A percentile compares a stretch with the other conserved stretches of the same genome.
These are phyloP conservation scores for Jaltomata sinuosa DNA, from an alignment of 257 asterid species.

Conservation along the genomic window DNA sequence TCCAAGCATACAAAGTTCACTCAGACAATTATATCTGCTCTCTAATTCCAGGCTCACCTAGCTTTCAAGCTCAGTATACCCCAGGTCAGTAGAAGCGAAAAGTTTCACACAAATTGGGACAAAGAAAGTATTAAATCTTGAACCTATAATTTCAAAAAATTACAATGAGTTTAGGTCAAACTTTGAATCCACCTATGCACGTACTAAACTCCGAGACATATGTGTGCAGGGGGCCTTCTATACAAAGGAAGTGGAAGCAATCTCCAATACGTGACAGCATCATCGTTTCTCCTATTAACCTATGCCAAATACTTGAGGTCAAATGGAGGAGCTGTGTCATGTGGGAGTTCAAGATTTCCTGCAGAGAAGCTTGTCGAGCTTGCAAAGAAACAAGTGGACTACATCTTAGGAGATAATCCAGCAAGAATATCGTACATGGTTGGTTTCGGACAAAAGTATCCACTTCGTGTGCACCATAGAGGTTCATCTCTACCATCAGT, in stretches of 20 bases:
- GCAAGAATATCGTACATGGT: slow-evolving; percentile 71
- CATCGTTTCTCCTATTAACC: slow-evolving; percentile 55
- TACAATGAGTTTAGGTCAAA: background rate
- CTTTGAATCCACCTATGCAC: background rate
- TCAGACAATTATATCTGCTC: slow-evolving; percentile 85
- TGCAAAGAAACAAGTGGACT: slow-evolving; percentile 72
- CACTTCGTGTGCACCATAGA: slow-evolving; percentile 62
- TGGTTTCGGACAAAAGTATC: slow-evolving; percentile 58
- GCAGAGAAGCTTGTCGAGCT: slow-evolving; percentile 34
- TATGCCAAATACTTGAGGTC: slow-evolving; percentile 56
- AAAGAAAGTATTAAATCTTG: too few relatives aligned
- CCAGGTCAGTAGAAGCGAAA: slow-evolving; percentile 40
- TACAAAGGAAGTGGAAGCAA: slow-evolving; percentile 59
- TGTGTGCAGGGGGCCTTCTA: slow-evolving; percentile 49
- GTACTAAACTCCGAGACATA: background rate
- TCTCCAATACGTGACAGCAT: slow-evolving; percentile 78
- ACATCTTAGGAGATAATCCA: slow-evolving; percentile 79
- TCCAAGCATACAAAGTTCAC: slow-evolving; percentile 65
- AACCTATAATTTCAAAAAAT: background rate
- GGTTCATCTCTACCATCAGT: slow-evolving; percentile 65
- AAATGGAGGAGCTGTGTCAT: slow-evolving; percentile 29
- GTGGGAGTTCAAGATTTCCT: slow-evolving; percentile 41
- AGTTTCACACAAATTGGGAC: too few relatives aligned
- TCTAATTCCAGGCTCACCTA: slow-evolving; percentile 65
- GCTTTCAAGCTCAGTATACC: slow-evolving; percentile 83